Evolutionary conservation across 2,329 filamentous ascomycete genomes (phyloP).

Genomic region (Cyphellophora europaea): DNA sequence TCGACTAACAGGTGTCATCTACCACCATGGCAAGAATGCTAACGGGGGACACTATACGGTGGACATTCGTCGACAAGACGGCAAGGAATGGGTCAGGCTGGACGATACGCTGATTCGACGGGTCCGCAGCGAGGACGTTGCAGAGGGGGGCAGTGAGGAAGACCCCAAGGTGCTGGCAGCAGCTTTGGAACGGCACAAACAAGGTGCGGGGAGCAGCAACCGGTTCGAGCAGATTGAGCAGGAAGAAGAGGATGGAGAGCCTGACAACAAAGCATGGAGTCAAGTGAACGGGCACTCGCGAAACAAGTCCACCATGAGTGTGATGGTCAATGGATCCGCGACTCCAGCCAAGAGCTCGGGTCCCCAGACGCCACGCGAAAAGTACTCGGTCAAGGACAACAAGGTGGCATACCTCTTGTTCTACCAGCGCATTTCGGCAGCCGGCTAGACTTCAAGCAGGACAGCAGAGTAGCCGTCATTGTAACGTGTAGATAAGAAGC

Average conservation of each 20-base stretch:
- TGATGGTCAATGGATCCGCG: conserved; percentile 52
- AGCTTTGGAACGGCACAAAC: conserved; percentile 56
- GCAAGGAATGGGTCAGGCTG: conserved; percentile 89
- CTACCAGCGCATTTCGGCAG: conserved; percentile 58
- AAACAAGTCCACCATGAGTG: conserved; percentile 57
- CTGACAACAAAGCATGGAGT: conserved; percentile 64
- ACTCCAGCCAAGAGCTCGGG: conserved; percentile 47
- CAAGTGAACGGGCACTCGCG: conserved; percentile 63
- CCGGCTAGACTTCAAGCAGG: too few species aligned
- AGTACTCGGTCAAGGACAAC: conserved; percentile 69
- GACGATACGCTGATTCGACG: conserved; percentile 88
- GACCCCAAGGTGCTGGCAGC: conserved; percentile 59
- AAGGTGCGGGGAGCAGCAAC: conserved; percentile 46
- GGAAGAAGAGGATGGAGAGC: conserved; percentile 47
- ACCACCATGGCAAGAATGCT: conserved; percentile 95
- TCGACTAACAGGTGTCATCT: conserved; percentile 79
- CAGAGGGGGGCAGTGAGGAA: conserved; percentile 74
- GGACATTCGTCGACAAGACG: conserved; percentile 90
- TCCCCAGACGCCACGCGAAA: conserved; percentile 45
- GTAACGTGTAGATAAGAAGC: too few species aligned
- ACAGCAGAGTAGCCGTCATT: too few species aligned
- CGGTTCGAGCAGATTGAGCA: conserved; percentile 61
- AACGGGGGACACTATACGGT: conserved; percentile 96
- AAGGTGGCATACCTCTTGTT: conserved; percentile 96
- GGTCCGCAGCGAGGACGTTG: conserved; percentile 79